phyloP scores from a whole-genome alignment of 305 asterid species.

The Fraxinus albicans region DNA sequence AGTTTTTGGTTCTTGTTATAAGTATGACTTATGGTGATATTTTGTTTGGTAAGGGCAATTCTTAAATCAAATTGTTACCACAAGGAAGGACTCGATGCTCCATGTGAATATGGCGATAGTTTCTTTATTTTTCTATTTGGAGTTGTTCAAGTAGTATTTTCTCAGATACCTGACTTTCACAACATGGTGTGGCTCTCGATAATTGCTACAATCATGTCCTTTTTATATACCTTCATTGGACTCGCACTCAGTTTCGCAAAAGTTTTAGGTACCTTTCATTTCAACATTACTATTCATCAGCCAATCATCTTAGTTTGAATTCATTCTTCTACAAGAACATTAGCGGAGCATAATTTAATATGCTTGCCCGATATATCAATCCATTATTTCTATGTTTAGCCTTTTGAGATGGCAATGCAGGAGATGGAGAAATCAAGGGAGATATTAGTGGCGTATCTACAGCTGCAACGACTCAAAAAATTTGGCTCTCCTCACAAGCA shows the following conservation, averaged over 20 bases:
- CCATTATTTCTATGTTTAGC: background rate
- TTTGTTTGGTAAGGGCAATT: constrained; percentile 43
- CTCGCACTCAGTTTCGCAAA: constrained; percentile 45
- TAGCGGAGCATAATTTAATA: background rate
- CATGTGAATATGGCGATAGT: constrained; percentile 46
- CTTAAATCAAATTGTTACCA: constrained; percentile 56
- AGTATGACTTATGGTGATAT: background rate
- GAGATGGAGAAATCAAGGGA: constrained; percentile 47
- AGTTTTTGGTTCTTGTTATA: background rate
- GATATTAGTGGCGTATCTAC: constrained; percentile 32
- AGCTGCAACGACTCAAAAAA: constrained; percentile 31
- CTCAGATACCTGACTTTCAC: constrained; percentile 59
- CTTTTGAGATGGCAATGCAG: constrained; percentile 24
- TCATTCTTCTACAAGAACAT: background rate
- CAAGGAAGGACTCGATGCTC: constrained; percentile 46
- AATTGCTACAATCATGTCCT: constrained; percentile 52
- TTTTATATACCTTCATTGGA: constrained; percentile 47
- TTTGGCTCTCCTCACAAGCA: constrained; percentile 52
- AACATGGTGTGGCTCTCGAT: constrained; percentile 50
- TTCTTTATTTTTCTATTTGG: constrained; percentile 47
- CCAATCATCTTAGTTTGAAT: background rate
- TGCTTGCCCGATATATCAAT: background rate
- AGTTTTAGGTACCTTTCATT: constrained; percentile 37
- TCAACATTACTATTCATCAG: background rate
- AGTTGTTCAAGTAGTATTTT: constrained; percentile 41